Evolutionary conservation across 805 yeast species (phyloP).

Genomic region (Suhomyces tanzawaensis): DNA sequence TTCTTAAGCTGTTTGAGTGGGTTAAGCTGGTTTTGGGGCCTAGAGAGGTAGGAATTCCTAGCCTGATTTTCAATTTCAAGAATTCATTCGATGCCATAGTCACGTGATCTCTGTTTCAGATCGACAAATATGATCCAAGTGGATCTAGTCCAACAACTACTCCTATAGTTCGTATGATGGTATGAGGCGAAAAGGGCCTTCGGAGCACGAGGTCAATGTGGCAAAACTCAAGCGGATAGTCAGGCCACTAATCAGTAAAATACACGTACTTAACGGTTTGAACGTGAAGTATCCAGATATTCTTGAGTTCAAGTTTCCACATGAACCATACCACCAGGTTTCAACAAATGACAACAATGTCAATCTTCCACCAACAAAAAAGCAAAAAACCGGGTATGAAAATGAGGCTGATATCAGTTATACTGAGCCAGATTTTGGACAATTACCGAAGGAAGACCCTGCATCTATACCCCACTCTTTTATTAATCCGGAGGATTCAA

Average conservation of each 20-base stretch:
- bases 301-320: slow-evolving; percentile 12
- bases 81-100: too few species aligned
- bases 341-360: not conserved
- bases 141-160: too few species aligned
- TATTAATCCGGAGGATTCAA: slow-evolving; percentile 16
- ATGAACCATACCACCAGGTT: not conserved
- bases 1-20: too few species aligned
- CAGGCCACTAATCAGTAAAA: slow-evolving; percentile 37
- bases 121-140: too few species aligned
- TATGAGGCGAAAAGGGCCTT: not conserved
- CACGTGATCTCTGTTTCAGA: too few species aligned
- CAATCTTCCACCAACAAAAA: too few species aligned
- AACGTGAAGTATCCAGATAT: slow-evolving; percentile 26
- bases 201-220: slow-evolving; percentile 1
- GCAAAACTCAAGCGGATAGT: slow-evolving; percentile 32
- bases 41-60: too few species aligned
- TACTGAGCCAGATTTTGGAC: not conserved
- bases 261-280: slow-evolving; percentile 32
- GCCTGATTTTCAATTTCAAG: too few species aligned
- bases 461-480: not conserved
- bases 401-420: not conserved
- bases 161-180: too few species aligned
- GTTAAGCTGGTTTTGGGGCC: too few species aligned
- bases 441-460: not conserved
- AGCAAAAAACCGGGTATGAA: not conserved